These are phyloP conservation scores for Sclerotinia borealis DNA, from an alignment of 2,329 filamentous ascomycete genomes.

Conservation along the genomic window DNA sequence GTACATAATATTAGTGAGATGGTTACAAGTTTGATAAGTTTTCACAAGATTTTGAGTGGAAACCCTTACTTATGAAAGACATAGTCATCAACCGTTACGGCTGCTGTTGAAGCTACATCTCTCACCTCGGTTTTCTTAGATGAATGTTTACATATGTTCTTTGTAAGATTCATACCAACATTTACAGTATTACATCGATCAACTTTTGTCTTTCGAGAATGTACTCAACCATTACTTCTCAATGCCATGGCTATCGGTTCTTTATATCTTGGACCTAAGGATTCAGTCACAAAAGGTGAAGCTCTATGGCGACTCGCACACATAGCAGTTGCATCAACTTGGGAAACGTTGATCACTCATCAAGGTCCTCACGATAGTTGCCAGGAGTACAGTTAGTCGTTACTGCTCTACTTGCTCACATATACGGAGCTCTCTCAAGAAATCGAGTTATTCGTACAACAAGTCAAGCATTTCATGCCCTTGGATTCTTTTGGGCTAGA, in stretches of 20 bases:
- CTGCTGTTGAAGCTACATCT: constrained; percentile 38
- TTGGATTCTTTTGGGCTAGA: constrained; percentile 41
- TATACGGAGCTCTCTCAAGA: constrained; percentile 39
- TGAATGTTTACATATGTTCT: constrained; percentile 43
- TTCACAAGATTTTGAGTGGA: neutral
- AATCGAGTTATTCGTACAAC: constrained; percentile 39
- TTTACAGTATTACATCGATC: constrained; percentile 41
- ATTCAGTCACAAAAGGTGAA: constrained; percentile 39
- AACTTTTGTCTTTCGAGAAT: constrained; percentile 41
- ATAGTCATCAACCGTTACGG: constrained; percentile 39
- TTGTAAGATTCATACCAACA: constrained; percentile 40
- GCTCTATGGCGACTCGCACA: constrained; percentile 40
- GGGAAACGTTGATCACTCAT: constrained; percentile 40
- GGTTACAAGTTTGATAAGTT: constrained; percentile 37
- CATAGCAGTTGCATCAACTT: constrained; percentile 40
- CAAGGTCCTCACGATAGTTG: constrained; percentile 38
- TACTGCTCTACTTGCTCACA: constrained; percentile 38
- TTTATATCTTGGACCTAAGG: constrained; percentile 39
- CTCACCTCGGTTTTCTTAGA: constrained; percentile 42
- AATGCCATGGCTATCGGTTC: constrained; percentile 43
- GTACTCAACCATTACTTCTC: constrained; percentile 38
- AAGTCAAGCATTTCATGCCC: constrained; percentile 39
- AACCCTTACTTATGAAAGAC: neutral
- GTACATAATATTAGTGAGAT: constrained; percentile 41
- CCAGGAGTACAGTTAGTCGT: constrained; percentile 39